Conservation (phyloP, 208 protist species). For the Wallacemonas collosoma region DNA sequence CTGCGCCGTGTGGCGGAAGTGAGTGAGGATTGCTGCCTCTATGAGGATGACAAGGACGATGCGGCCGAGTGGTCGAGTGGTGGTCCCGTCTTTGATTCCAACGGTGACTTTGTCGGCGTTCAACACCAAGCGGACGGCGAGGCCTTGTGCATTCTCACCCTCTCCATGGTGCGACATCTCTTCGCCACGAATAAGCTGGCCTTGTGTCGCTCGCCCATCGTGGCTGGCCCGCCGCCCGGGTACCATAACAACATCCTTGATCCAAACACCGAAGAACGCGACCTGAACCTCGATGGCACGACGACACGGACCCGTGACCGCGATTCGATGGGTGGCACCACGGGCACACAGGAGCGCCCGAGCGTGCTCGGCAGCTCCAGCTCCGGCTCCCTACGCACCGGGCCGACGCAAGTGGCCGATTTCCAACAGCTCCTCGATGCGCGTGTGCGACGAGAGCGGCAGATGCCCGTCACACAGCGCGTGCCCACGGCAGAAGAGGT, state of each 20-base stretch:
- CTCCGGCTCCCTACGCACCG: slow-evolving; percentile 5
- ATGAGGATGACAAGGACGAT: slow-evolving; percentile 41
- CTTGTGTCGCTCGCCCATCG: slow-evolving; percentile 73
- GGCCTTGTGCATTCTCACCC: slow-evolving; percentile 62
- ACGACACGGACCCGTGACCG: neutral
- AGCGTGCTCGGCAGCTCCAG: slow-evolving; percentile 6
- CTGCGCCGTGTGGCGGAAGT: slow-evolving; percentile 62
- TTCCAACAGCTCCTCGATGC: slow-evolving; percentile 17
- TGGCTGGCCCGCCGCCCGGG: slow-evolving; percentile 18
- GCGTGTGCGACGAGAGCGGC: slow-evolving; percentile 11
- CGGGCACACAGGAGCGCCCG: neutral
- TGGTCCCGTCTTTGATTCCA: slow-evolving; percentile 74
- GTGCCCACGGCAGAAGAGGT: slow-evolving; percentile 56
- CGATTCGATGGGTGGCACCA: neutral
- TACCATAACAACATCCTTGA: slow-evolving; percentile 5
- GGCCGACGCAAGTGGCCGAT: slow-evolving; percentile 13
- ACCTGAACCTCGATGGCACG: neutral
- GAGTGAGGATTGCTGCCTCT: slow-evolving; percentile 69
- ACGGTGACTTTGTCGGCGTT: slow-evolving; percentile 85
- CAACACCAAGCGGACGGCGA: slow-evolving; percentile 72
- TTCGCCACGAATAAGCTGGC: slow-evolving; percentile 72
- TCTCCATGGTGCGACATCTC: slow-evolving; percentile 72
- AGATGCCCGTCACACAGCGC: slow-evolving; percentile 35
- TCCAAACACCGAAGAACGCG: slow-evolving; percentile 3
- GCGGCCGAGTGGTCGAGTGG: slow-evolving; percentile 62